Evolutionary conservation across 2,329 filamentous ascomycete genomes (phyloP).

Genomic region (Chlorencoelia australis): DNA sequence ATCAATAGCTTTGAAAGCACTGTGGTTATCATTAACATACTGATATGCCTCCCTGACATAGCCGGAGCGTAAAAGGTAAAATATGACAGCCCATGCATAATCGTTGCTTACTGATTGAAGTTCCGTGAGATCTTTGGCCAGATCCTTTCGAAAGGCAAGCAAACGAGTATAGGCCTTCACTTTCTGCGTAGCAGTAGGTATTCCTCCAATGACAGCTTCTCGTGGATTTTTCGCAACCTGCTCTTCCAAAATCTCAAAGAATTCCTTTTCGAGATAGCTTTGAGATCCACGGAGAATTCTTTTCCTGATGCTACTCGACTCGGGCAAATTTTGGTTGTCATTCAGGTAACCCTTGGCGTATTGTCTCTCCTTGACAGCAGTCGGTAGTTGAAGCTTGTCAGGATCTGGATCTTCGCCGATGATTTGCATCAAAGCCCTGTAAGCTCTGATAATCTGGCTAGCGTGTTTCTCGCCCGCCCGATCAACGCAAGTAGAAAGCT

Average conservation of each 20-base stretch:
- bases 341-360: conserved; percentile 72
- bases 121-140: conserved; percentile 71
- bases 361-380: conserved; percentile 62
- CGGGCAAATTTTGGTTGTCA: conserved; percentile 54
- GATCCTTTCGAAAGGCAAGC: conserved; percentile 67
- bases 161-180: conserved; percentile 87
- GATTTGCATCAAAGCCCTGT: conserved; percentile 70
- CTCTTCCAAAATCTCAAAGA: conserved; percentile 66
- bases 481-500: conserved; percentile 65
- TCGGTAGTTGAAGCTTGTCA: conserved; percentile 48
- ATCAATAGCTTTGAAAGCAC: conserved; percentile 81
- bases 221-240: conserved; percentile 74
- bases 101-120: conserved; percentile 73
- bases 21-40: conserved; percentile 72
- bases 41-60: conserved; percentile 74
- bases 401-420: conserved; percentile 59
- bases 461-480: conserved; percentile 61
- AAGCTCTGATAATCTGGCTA: conserved; percentile 70
- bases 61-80: conserved; percentile 80
- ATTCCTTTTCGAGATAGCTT: conserved; percentile 69
- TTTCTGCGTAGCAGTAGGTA: conserved; percentile 81
- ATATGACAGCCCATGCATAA: conserved; percentile 88
- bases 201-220: conserved; percentile 81
- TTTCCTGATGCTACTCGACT: conserved; percentile 60
- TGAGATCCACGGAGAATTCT: conserved; percentile 73